phyloP scores from a whole-genome alignment of 202 grass and related monocot species.

The Zoysia matrella region DNA sequence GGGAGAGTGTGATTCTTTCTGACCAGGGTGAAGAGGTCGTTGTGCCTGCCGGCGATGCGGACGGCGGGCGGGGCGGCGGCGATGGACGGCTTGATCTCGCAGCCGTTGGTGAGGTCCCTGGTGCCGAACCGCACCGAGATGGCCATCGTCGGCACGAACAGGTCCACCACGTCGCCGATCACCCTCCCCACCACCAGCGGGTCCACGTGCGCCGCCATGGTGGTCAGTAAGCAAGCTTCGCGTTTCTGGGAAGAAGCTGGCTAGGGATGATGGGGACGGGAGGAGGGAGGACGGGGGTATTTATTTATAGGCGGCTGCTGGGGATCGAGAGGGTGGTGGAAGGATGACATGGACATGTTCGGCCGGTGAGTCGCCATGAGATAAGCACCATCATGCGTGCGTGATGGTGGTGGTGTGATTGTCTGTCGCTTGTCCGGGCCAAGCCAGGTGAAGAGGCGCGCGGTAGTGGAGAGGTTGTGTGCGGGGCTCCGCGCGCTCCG shows the following conservation, averaged over 20 bases:
- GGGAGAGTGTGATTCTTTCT: neutral
- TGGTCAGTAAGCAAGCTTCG: neutral
- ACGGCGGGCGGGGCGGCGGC: constrained; percentile 36
- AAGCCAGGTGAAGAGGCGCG: neutral
- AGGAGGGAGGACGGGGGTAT: constrained; percentile 5
- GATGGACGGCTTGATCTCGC: constrained; percentile 64
- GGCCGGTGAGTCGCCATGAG: constrained; percentile 16
- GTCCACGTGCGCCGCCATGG: constrained; percentile 66
- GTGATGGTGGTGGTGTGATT: constrained; percentile 9
- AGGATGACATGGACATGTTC: constrained; percentile 42
- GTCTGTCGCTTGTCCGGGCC: constrained; percentile 11
- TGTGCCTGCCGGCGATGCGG: constrained; percentile 50
- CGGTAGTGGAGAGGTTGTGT: constrained; percentile 31
- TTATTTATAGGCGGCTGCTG: constrained; percentile 35
- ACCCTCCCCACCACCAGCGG: constrained; percentile 81
- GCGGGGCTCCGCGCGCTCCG: neutral
- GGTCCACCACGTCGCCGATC: constrained; percentile 77
- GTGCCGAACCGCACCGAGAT: constrained; percentile 60
- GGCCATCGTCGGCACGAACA: constrained; percentile 66
- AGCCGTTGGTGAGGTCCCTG: constrained; percentile 72
- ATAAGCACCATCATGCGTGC: constrained; percentile 29
- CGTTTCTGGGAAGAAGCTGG: neutral
- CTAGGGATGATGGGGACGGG: neutral
- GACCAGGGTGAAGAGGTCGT: constrained; percentile 77
- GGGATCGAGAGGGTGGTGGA: constrained; percentile 1